These are phyloP conservation scores for Chrysanthemum seticuspe DNA, from an alignment of 129 eudicot species.

Conservation along the genomic window DNA sequence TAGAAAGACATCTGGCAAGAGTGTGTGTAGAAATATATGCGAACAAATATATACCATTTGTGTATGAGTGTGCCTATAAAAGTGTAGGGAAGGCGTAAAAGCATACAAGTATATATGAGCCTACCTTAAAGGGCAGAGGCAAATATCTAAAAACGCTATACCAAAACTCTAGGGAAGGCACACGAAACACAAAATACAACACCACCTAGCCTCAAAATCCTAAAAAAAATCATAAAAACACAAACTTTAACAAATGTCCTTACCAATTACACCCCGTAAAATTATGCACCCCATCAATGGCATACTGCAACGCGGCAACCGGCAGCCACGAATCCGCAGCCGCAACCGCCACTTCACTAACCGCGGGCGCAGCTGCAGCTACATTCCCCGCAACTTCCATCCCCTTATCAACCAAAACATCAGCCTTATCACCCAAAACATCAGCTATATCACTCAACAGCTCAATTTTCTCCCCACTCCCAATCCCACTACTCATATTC, in stretches of 20 bases:
- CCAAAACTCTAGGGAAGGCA: too few relatives aligned
- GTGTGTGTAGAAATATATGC: too few relatives aligned
- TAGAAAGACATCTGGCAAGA: too few relatives aligned
- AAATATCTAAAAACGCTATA: too few relatives aligned
- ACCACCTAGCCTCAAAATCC: background rate
- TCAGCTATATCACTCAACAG: conserved; percentile 42
- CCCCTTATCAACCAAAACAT: conserved; percentile 35
- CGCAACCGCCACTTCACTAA: conserved; percentile 76
- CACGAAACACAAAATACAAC: background rate
- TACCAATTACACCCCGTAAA: conserved; percentile 67
- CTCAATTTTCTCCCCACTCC: conserved; percentile 42
- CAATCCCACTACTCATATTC: conserved; percentile 49
- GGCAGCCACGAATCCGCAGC: conserved; percentile 79
- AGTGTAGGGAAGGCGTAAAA: too few relatives aligned
- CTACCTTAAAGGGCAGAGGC: too few relatives aligned
- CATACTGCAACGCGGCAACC: conserved; percentile 71
- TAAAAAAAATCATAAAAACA: background rate
- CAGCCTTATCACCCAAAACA: conserved; percentile 40
- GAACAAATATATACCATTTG: too few relatives aligned
- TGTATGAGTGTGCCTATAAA: too few relatives aligned
- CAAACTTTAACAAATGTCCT: conserved; percentile 1
- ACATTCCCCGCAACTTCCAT: conserved; percentile 29
- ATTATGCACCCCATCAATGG: conserved; percentile 61
- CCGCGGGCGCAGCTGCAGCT: conserved; percentile 50
- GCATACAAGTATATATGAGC: too few relatives aligned